Evolutionary conservation across 805 yeast genomes (phyloP).

Genomic region (Metschnikowia arizonensis): DNA sequence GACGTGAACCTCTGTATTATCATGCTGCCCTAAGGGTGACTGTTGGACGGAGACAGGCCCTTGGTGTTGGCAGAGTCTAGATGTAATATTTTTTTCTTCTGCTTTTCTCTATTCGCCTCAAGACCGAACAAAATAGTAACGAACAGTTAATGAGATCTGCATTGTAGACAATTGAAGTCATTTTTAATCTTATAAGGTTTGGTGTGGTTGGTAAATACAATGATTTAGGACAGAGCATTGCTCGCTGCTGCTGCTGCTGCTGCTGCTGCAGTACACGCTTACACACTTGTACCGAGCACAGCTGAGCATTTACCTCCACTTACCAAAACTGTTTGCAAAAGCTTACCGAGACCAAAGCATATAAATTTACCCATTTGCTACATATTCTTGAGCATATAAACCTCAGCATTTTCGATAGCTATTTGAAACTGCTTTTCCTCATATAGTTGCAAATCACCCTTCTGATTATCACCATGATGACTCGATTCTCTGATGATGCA

Average conservation of each 20-base stretch:
- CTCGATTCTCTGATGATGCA: background rate
- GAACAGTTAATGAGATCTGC: slow-evolving; percentile 1
- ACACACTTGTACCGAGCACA: slow-evolving; percentile 2
- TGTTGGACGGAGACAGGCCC: background rate
- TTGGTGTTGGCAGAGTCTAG: slow-evolving; percentile 2
- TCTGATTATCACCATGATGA: background rate
- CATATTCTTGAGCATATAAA: background rate
- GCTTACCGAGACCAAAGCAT: background rate
- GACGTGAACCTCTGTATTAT: slow-evolving; percentile 4
- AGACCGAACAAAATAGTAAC: slow-evolving; percentile 3
- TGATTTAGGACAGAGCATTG: background rate
- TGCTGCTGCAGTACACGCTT: background rate
- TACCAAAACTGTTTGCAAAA: slow-evolving; percentile 1
- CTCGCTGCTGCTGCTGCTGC: slow-evolving; percentile 1
- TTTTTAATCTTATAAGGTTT: no score
- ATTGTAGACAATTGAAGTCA: background rate
- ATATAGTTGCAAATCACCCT: background rate
- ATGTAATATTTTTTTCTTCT: slow-evolving; percentile 2
- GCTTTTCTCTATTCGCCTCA: slow-evolving; percentile 4
- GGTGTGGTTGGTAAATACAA: background rate
- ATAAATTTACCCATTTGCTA: background rate
- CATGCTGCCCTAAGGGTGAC: slow-evolving; percentile 1
- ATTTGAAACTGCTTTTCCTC: background rate
- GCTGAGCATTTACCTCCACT: slow-evolving; percentile 1
- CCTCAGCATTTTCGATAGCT: background rate